Evolutionary conservation across 805 yeast species (phyloP), one percentile per base, ranked within the genome.

Genomic region (Pichia thaimueangensis): DNA sequence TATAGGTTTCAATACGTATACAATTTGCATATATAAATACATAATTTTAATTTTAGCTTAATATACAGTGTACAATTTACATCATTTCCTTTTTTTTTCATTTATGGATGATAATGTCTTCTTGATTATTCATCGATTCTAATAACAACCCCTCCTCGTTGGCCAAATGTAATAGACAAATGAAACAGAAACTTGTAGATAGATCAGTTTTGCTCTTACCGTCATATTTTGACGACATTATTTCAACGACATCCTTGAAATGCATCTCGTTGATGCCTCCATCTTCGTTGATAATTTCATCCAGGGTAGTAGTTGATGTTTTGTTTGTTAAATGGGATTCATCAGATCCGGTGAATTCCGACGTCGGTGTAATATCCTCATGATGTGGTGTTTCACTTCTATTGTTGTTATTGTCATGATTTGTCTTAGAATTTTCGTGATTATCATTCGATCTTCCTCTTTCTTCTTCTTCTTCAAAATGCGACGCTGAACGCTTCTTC

Each of bases 141-240:
- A 71, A 59, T 7, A 62, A 54, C 30, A 71, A 54, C 5, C 73
- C 72, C 49, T 71, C 68, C 49, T 72, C 76, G 50, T 72, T 72
- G 2, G 76, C 76, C 51, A 72, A 59, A 50, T 72, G 77, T 22
- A 72, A 53, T 42, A 72, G 55, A 48, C 76, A 71, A 40, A 72
- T 72, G 48, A 72, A 72, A 44, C 73, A 71, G 50, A 68, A 72
- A 60, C 76, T 70, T 3, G 76, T 72, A 2, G 75, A 69, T 24
- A 72, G 52, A 39, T 72, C 75, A 17, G 60, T 56, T 37, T 64
- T 61, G 37, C 63, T 69, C 30, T 62, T 66, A 4, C 58, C 50
- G 1, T 65, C 51, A 49, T 72, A 72, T 52, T 62, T 62, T 15
- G 47, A 46, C 17, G 67, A 57, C 39, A 69, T 54, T 13, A 58